Evolutionary conservation across 768 basidiomycete species (phyloP).

Genomic region (Suillus ampliporus): DNA sequence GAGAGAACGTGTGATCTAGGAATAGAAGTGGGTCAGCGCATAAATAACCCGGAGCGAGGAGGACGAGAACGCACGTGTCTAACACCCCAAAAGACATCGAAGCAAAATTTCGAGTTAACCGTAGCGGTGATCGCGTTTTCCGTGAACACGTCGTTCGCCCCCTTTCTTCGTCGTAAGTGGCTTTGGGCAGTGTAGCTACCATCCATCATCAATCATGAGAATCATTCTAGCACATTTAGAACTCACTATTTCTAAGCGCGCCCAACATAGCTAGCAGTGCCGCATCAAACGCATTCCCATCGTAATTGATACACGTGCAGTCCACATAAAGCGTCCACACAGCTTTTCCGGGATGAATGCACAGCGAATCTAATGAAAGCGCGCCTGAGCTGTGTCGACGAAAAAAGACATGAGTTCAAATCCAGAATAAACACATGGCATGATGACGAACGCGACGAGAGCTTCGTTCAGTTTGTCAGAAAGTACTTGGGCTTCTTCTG

Average conservation of each 20-base stretch:
- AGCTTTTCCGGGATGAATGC: conserved; percentile 80
- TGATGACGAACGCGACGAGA: conserved; percentile 65
- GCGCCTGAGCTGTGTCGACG: conserved; percentile 58
- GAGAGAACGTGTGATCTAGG: conserved; percentile 59
- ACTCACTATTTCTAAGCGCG: conserved; percentile 84
- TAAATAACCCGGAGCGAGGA: too few species aligned
- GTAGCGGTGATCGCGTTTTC: conserved; percentile 48
- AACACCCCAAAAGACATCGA: conserved; percentile 5
- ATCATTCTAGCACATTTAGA: neutral
- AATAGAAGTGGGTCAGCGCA: too few species aligned
- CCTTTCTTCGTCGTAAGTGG: conserved; percentile 68
- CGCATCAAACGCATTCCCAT: conserved; percentile 95
- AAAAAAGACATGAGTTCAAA: conserved; percentile 9
- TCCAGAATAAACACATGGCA: neutral
- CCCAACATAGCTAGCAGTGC: conserved; percentile 86
- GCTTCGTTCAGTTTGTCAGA: conserved; percentile 83
- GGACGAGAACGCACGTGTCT: conserved; percentile 1
- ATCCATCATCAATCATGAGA: conserved; percentile 11
- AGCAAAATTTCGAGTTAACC: conserved; percentile 32
- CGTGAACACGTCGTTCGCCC: conserved; percentile 66
- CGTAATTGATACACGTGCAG: conserved; percentile 94
- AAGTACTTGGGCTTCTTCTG: conserved; percentile 91
- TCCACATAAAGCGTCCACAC: conserved; percentile 97
- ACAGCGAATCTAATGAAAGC: conserved; percentile 69
- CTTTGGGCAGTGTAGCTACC: conserved; percentile 72